These are phyloP conservation scores for Skeletonema grethae DNA, from an alignment of 108 stramenopile genomes.

Conservation along the genomic window DNA sequence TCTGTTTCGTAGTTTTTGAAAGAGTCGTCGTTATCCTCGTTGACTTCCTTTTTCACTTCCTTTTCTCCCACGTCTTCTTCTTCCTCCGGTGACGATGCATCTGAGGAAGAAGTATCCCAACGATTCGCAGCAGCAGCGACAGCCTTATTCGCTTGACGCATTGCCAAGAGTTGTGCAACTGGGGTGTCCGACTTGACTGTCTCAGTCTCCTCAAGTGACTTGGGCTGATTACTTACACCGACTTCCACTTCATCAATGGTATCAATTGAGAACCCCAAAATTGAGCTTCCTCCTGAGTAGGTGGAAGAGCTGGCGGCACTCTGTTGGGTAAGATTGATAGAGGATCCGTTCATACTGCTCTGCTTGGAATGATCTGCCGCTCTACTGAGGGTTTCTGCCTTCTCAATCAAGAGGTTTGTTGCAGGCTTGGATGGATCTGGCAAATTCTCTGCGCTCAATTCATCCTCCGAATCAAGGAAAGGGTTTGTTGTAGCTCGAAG, in stretches of 20 bases:
- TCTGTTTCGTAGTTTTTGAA: constrained; percentile 8
- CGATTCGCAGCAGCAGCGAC: neutral
- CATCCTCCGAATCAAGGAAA: neutral
- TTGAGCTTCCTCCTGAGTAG: constrained; percentile 8
- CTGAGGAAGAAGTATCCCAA: neutral
- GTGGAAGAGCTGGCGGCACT: constrained; percentile 6
- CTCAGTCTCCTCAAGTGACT: neutral
- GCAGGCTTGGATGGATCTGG: neutral
- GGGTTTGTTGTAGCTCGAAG: neutral
- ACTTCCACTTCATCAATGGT: neutral
- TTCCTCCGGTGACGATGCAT: neutral
- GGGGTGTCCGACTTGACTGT: constrained; percentile 1
- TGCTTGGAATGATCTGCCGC: neutral
- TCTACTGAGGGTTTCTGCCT: neutral
- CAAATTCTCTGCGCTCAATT: neutral
- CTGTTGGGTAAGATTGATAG: neutral
- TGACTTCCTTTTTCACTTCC: neutral
- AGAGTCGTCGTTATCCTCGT: neutral
- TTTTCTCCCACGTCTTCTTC: neutral
- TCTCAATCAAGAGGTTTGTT: constrained; percentile 1
- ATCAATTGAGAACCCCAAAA: constrained; percentile 15
- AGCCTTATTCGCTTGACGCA: constrained; percentile 11
- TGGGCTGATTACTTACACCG: neutral
- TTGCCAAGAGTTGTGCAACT: constrained; percentile 20
- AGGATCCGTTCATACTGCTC: neutral